These are phyloP conservation scores for Huntiella decipiens DNA, from an alignment of 2,329 filamentous ascomycete genomes.

Conservation along the genomic window DNA sequence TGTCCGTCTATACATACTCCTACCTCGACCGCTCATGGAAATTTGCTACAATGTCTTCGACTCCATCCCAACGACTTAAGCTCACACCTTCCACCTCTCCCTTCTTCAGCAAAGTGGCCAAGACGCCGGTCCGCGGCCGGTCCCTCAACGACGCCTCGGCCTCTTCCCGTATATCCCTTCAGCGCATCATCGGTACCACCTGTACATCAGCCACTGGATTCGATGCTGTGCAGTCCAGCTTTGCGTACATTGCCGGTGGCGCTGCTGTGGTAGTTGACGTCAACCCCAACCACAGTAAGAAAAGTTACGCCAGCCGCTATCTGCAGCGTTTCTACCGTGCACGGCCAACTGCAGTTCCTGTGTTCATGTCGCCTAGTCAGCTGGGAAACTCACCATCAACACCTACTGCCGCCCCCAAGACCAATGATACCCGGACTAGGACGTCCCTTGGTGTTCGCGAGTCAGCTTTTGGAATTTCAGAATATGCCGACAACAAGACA, in stretches of 20 bases:
- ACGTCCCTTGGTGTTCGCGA: conserved; percentile 29
- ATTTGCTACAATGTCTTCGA: conserved; percentile 32
- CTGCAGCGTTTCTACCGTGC: conserved; percentile 83
- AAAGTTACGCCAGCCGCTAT: conserved; percentile 18
- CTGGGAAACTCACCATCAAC: conserved; percentile 31
- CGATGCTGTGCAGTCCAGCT: conserved; percentile 56
- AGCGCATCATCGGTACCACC: conserved; percentile 79
- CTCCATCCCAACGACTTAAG: conserved; percentile 42
- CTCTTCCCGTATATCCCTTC: conserved; percentile 49
- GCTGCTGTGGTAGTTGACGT: conserved; percentile 80
- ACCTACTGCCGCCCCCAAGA: conserved; percentile 37
- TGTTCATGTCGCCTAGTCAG: conserved; percentile 36
- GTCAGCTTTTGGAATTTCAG: conserved; percentile 25
- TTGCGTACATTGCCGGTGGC: conserved; percentile 83
- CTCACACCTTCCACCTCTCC: conserved; percentile 64
- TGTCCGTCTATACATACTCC: not conserved
- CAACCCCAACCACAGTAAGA: conserved; percentile 33
- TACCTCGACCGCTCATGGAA: conserved; percentile 27
- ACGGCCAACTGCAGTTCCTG: conserved; percentile 54
- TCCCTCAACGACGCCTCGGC: conserved; percentile 24
- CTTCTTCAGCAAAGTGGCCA: conserved; percentile 34
- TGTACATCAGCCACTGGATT: conserved; percentile 72
- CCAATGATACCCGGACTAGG: conserved; percentile 44
- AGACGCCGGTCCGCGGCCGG: conserved; percentile 40
- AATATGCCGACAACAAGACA: conserved; percentile 52